These are phyloP conservation scores for Ustilago nuda DNA, from an alignment of 1,284 basidiomycete species.

Conservation along the genomic window DNA sequence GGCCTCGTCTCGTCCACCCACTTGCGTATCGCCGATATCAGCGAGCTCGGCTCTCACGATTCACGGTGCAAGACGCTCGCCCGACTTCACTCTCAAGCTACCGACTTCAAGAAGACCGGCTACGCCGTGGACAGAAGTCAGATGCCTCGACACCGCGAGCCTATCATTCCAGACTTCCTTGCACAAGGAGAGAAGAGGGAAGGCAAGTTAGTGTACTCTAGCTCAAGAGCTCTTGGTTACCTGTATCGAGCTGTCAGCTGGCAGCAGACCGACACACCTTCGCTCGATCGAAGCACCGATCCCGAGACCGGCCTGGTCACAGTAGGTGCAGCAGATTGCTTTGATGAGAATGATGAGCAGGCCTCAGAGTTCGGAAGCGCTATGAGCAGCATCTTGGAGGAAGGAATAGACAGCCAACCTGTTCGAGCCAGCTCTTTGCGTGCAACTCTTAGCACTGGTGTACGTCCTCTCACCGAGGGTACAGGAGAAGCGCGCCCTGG, in stretches of 20 bases:
- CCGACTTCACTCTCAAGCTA: slow-evolving; percentile 76
- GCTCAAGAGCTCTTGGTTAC: slow-evolving; percentile 29
- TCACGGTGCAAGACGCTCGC: slow-evolving; percentile 76
- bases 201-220: slow-evolving; percentile 24
- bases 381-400: slow-evolving; percentile 6
- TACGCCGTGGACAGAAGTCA: slow-evolving; percentile 16
- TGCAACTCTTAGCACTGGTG: slow-evolving; percentile 11
- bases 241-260: slow-evolving; percentile 34
- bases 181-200: slow-evolving; percentile 32
- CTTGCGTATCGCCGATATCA: slow-evolving; percentile 79
- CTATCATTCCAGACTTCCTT: slow-evolving; percentile 36
- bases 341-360: not conserved
- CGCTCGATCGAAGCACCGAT: slow-evolving; percentile 19
- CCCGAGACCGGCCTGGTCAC: slow-evolving; percentile 29
- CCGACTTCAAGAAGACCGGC: slow-evolving; percentile 68
- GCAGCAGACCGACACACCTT: slow-evolving; percentile 39
- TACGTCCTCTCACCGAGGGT: not conserved
- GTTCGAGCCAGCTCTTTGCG: slow-evolving; percentile 7
- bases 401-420: not conserved
- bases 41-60: slow-evolving; percentile 74
- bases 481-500: not conserved
- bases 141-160: slow-evolving; percentile 20
- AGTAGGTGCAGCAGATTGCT: slow-evolving; percentile 6
- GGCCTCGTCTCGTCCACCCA: slow-evolving; percentile 74
- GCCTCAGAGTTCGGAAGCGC: slow-evolving; percentile 15